Percentiles rank a stretch among this genome's conserved stretches.
Conservation (phyloP, 768 basidiomycete species). For the Chiua virens region DNA sequence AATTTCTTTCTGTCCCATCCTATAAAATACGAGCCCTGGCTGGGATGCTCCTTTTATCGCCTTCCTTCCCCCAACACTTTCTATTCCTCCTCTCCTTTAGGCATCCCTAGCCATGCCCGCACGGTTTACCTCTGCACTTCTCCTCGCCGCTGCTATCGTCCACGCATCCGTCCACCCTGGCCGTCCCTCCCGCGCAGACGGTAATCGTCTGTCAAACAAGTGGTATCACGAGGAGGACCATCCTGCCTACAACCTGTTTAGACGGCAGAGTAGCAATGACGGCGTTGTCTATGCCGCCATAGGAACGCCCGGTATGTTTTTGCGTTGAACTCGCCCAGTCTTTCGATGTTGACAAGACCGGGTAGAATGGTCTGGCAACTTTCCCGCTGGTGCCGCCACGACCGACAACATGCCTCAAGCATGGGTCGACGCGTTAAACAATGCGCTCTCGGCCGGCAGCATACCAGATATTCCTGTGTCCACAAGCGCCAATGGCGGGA, state of each 20-base stretch:
- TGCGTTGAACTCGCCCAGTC: neutral
- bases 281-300: slow-evolving; percentile 51
- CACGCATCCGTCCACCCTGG: slow-evolving; percentile 19
- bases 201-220: slow-evolving; percentile 24
- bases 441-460: slow-evolving; percentile 63
- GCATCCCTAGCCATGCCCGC: slow-evolving; percentile 30
- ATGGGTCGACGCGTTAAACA: slow-evolving; percentile 73
- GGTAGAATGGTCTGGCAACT: slow-evolving; percentile 63
- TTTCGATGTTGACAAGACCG: neutral
- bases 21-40: slow-evolving; percentile 27
- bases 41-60: slow-evolving; percentile 3
- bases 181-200: slow-evolving; percentile 18
- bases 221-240: slow-evolving; percentile 70
- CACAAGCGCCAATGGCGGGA: slow-evolving; percentile 31
- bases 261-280: slow-evolving; percentile 45
- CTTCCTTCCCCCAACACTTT: slow-evolving; percentile 8
- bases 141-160: slow-evolving; percentile 25
- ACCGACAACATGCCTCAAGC: slow-evolving; percentile 51
- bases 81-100: slow-evolving; percentile 41
- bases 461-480: slow-evolving; percentile 70
- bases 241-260: slow-evolving; percentile 62
- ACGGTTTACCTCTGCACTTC: slow-evolving; percentile 22
- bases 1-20: slow-evolving; percentile 7
- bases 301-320: slow-evolving; percentile 55
- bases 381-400: slow-evolving; percentile 55